Evolutionary conservation across 192 early-diverging fungal species (phyloP).

Genomic region (Coemansia pectinata): DNA sequence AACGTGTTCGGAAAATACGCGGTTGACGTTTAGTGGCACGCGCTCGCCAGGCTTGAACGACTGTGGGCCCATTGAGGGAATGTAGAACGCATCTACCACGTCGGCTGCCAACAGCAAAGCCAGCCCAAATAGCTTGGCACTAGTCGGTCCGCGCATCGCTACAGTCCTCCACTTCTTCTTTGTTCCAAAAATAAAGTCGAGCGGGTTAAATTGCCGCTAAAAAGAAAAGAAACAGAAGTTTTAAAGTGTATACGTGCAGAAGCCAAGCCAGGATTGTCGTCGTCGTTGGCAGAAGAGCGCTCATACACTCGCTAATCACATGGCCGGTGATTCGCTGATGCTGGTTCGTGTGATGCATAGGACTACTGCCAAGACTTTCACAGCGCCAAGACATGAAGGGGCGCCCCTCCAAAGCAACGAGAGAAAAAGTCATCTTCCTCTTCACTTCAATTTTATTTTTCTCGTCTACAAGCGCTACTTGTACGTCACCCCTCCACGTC

Average conservation of each 20-base stretch:
- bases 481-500: background rate
- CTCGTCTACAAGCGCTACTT: background rate
- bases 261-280: background rate
- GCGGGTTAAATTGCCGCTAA: background rate
- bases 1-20: constrained; percentile 68
- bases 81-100: constrained; percentile 35
- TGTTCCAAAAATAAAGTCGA: background rate
- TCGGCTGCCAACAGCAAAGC: background rate
- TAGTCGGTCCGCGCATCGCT: background rate
- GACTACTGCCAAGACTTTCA: background rate
- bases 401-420: background rate
- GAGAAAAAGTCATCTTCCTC: background rate
- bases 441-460: background rate
- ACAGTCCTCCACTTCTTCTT: background rate
- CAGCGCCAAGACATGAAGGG: background rate
- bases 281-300: background rate
- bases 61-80: constrained; percentile 49
- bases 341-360: background rate
- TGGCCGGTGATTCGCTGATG: background rate
- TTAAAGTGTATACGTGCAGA: no score
- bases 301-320: background rate
- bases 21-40: constrained; percentile 67
- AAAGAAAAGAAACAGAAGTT: background rate
- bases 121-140: background rate
- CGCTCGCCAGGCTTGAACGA: constrained; percentile 52